These are phyloP conservation scores for Alnus glutinosa DNA, from an alignment of 306 rosid species.

Conservation along the genomic window DNA sequence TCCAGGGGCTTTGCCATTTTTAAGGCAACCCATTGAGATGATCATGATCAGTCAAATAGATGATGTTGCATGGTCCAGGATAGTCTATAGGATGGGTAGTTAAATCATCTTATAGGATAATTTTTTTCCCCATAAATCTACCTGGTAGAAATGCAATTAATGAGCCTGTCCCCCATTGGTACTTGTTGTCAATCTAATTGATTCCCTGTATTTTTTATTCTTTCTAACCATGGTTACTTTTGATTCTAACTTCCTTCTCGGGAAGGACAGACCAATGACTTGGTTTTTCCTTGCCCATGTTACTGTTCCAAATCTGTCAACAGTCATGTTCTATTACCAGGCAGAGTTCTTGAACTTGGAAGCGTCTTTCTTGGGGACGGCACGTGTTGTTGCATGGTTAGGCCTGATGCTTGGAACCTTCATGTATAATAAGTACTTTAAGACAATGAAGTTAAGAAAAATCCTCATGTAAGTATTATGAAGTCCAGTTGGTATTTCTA, in stretches of 20 bases:
- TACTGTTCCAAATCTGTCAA: constrained; percentile 70
- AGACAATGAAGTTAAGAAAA: constrained; percentile 66
- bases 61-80: background rate
- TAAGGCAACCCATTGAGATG: background rate
- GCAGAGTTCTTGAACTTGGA: constrained; percentile 73
- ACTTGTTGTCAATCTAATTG: background rate
- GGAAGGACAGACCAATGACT: constrained; percentile 70
- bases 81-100: background rate
- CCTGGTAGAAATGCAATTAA: background rate
- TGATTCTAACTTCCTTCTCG: constrained; percentile 29
- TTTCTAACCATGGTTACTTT: constrained; percentile 28
- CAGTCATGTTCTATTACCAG: constrained; percentile 74
- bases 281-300: constrained; percentile 85
- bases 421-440: constrained; percentile 56
- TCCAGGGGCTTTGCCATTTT: background rate
- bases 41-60: background rate
- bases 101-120: background rate
- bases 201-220: background rate
- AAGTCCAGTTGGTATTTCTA: constrained; percentile 2
- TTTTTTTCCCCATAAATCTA: background rate
- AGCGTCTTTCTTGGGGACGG: constrained; percentile 77
- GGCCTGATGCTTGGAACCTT: constrained; percentile 86
- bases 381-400: constrained; percentile 72
- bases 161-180: background rate
- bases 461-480: constrained; percentile 66